phyloP scores from a whole-genome alignment of 345 rosid species.

The Hirschfeldia incana region DNA sequence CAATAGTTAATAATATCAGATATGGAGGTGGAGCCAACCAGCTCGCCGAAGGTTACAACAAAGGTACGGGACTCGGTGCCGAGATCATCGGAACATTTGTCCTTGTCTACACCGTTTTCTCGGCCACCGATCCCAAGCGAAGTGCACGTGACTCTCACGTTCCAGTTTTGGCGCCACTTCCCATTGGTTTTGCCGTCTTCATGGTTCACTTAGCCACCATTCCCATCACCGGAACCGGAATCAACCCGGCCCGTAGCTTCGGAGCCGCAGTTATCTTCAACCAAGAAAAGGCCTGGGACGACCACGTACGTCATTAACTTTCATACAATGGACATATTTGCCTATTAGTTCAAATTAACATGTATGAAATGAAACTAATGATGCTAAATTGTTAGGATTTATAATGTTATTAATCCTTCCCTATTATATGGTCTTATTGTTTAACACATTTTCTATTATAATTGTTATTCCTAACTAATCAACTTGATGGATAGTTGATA shows the following conservation, averaged over 20 bases:
- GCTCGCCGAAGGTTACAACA: conserved; percentile 52
- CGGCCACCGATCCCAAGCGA: conserved; percentile 66
- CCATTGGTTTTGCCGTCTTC: conserved; percentile 97
- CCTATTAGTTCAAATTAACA: background rate
- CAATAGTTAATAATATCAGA: conserved; percentile 1
- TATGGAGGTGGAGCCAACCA: conserved; percentile 57
- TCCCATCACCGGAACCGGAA: conserved; percentile 90
- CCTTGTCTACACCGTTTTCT: conserved; percentile 63
- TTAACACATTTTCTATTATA: too few species aligned
- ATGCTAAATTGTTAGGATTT: background rate
- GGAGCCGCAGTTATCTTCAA: conserved; percentile 93
- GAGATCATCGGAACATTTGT: conserved; percentile 59
- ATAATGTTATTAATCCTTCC: too few species aligned
- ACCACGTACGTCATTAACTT: conserved; percentile 53
- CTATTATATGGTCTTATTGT: too few species aligned
- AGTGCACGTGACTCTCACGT: conserved; percentile 58
- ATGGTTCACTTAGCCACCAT: conserved; percentile 94
- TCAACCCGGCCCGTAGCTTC: conserved; percentile 95
- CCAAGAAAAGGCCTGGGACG: conserved; percentile 82
- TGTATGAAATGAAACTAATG: background rate
- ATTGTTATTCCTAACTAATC: too few species aligned
- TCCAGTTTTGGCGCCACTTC: conserved; percentile 87
- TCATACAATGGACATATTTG: background rate
- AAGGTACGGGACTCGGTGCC: conserved; percentile 53
- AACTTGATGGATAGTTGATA: too few species aligned